Percentiles rank a stretch among this genome's conserved stretches.
phyloP scores from a whole-genome alignment of 768 basidiomycete genomes.

The Exidia glandulosa region DNA sequence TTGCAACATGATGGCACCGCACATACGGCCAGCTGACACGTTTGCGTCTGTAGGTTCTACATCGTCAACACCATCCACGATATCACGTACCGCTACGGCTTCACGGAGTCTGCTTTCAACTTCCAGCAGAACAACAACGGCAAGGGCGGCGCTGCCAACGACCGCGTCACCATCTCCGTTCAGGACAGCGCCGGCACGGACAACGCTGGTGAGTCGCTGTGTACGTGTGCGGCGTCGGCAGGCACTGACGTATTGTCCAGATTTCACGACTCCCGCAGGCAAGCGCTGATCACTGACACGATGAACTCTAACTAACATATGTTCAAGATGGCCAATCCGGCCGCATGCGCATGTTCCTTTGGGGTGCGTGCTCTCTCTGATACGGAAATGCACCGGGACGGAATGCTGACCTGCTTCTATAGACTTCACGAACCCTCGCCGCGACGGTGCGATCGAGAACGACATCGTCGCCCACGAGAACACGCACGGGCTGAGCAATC shows the following conservation, averaged over 20 bases:
- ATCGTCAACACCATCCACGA: slow-evolving; percentile 52
- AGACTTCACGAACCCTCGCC: neutral
- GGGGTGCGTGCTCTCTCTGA: neutral
- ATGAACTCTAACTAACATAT: neutral
- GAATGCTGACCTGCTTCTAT: neutral
- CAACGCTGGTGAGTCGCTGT: too few species aligned
- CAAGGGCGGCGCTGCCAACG: slow-evolving; percentile 38
- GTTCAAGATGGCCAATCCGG: slow-evolving; percentile 15
- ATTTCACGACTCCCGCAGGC: neutral
- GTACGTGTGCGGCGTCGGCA: too few species aligned
- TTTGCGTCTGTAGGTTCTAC: slow-evolving; percentile 29
- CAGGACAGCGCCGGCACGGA: slow-evolving; percentile 35
- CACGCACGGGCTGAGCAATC: slow-evolving; percentile 32
- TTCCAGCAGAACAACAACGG: slow-evolving; percentile 48
- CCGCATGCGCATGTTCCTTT: neutral
- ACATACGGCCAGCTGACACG: too few species aligned
- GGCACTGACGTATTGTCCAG: too few species aligned
- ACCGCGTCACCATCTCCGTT: slow-evolving; percentile 41
- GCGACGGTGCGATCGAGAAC: neutral
- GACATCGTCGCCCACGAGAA: slow-evolving; percentile 33
- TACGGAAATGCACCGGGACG: neutral
- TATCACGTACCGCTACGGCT: slow-evolving; percentile 39
- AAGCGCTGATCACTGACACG: neutral
- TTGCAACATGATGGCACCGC: too few species aligned
- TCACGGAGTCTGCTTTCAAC: slow-evolving; percentile 48